Evolutionary conservation across 495 filamentous ascomycete species (phyloP), one percentile per base, ranked within the genome.

Genomic region (Annulohypoxylon stygium): DNA sequence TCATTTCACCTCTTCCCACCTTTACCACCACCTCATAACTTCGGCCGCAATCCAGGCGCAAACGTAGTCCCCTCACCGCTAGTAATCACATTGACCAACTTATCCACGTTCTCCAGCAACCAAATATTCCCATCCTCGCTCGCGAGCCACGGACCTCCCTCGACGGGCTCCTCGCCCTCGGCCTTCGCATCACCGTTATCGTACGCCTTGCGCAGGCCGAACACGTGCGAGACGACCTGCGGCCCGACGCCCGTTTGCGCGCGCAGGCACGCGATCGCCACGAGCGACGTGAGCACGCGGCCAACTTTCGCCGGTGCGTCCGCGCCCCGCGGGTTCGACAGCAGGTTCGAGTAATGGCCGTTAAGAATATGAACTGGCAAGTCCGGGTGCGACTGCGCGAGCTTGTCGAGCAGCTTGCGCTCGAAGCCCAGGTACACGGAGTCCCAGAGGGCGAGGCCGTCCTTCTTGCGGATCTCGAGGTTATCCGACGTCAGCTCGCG

Each of bases 241-340:
- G 92, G 92, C 1, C 89, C 92, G 3, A 94, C 92, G 1, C 92
- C 92, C 10, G 89, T 90, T 82, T 95, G 92, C 55, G 92, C 86
- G 18, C 92, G 78, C 75, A 95, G 73, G 76, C 89, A 92, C 10
- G 91, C 82, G 37, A 95, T 82, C 0, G 92, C 92, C 5, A 93
- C 84, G 16, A 94, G 81, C 51, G 87, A 90, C 2, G 91, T 93
- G 62, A 90, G 73, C 3, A 89, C 84, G 12, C 92, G 78, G 0
- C 92, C 92, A 0, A 89, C 86, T 5, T 80, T 86, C 4, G 11
- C 67, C 8, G 71, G 71, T 2, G 57, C 16, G 0, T 41, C 4
- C 2, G 60, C 70, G 18, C 62, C 77, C 0, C 76, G 73, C 0
- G 92, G 91, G 72, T 93, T 90, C 0, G 90, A 84, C 39, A 95